phyloP scores from a whole-genome alignment of 768 basidiomycete genomes.

The Steccherinum ochraceum region DNA sequence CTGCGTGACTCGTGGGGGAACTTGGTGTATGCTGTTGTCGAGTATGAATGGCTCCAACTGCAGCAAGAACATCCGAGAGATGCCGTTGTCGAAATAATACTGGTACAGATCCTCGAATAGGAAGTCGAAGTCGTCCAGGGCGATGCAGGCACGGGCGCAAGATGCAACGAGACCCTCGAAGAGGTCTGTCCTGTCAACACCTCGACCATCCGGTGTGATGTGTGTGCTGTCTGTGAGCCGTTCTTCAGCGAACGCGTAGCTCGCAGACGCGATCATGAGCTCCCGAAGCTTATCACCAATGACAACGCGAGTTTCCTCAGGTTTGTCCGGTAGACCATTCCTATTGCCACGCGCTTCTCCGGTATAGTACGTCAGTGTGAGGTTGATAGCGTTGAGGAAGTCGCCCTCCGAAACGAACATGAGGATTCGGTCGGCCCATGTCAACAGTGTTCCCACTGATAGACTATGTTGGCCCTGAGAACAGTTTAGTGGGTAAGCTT shows the following conservation, averaged over 20 bases:
- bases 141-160: constrained; percentile 73
- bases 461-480: constrained; percentile 59
- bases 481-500: constrained; percentile 5
- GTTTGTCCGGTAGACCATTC: constrained; percentile 75
- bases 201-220: constrained; percentile 71
- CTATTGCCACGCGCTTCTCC: constrained; percentile 79
- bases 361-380: constrained; percentile 75
- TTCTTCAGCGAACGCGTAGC: constrained; percentile 92
- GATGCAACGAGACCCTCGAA: constrained; percentile 84
- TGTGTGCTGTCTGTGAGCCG: constrained; percentile 90
- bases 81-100: constrained; percentile 78
- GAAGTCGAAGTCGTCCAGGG: constrained; percentile 77
- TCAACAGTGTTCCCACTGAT: constrained; percentile 77
- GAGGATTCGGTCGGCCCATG: constrained; percentile 93
- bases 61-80: constrained; percentile 74
- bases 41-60: constrained; percentile 82
- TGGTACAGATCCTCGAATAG: constrained; percentile 93
- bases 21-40: constrained; percentile 57
- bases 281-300: constrained; percentile 74
- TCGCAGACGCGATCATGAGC: constrained; percentile 81
- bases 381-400: constrained; percentile 85
- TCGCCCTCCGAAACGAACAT: constrained; percentile 78
- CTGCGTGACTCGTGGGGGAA: constrained; percentile 88
- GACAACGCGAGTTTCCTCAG: constrained; percentile 47
- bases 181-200: constrained; percentile 85